Conservation (phyloP, 495 filamentous ascomycete genomes). For the Xylaria bambusicola region DNA sequence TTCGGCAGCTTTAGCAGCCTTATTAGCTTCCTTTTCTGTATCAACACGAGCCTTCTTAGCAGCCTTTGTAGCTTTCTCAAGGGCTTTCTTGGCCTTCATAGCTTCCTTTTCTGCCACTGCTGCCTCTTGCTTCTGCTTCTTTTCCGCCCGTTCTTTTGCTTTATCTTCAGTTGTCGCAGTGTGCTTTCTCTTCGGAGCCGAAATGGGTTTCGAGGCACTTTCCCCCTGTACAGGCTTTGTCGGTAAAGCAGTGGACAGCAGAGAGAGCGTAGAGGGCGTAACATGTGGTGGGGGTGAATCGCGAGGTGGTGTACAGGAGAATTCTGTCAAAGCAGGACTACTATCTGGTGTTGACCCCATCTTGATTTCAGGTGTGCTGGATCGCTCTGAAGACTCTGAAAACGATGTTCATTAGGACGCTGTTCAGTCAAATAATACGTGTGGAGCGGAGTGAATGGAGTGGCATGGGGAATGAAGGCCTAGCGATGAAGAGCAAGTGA, state of each 20-base stretch:
- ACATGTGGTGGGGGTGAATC: constrained; percentile 33
- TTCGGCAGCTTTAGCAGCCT: constrained; percentile 37
- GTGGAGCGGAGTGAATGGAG: not conserved
- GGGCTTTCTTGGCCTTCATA: constrained; percentile 54
- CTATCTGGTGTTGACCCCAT: constrained; percentile 29
- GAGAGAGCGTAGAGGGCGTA: constrained; percentile 23
- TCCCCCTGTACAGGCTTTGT: constrained; percentile 4
- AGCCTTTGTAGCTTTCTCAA: constrained; percentile 44
- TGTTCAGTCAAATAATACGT: not conserved
- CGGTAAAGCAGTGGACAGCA: constrained; percentile 4
- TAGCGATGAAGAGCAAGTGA: not conserved
- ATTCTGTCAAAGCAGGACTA: constrained; percentile 38
- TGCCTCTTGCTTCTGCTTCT: constrained; percentile 54
- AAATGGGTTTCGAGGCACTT: constrained; percentile 10
- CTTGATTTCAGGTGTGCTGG: constrained; percentile 4
- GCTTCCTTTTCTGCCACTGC: constrained; percentile 46
- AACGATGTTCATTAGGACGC: not conserved
- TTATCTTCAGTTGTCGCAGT: constrained; percentile 42
- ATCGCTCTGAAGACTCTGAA: constrained; percentile 18
- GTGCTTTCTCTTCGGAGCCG: constrained; percentile 18
- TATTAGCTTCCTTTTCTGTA: constrained; percentile 37
- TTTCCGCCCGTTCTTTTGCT: constrained; percentile 54
- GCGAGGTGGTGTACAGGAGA: constrained; percentile 33
- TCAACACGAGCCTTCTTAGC: constrained; percentile 44
- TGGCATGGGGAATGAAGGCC: not conserved